Percentiles rank a stretch among this genome's conserved stretches.
phyloP scores from a whole-genome alignment of 2,329 filamentous ascomycete species.

The Colletotrichum gloeosporioides region DNA sequence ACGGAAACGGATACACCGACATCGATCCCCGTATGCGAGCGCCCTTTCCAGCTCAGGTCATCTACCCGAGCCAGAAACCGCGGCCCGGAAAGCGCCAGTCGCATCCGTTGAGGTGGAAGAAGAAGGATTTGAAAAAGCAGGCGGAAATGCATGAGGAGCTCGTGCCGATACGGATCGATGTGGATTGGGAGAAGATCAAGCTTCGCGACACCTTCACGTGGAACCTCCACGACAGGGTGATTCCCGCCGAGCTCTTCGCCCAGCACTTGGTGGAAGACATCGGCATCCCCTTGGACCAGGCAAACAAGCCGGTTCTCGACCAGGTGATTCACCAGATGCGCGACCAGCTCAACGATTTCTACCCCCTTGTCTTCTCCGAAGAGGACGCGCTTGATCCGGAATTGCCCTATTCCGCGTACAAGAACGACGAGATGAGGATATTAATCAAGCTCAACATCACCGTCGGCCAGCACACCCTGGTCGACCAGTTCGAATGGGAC shows the following conservation, averaged over 20 bases:
- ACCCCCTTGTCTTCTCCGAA: conserved; percentile 87
- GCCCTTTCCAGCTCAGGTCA: conserved; percentile 42
- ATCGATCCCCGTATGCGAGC: conserved; percentile 26
- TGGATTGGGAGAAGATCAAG: conserved; percentile 95
- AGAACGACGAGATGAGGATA: conserved; percentile 98
- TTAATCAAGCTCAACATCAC: conserved; percentile 97
- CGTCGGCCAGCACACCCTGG: conserved; percentile 89
- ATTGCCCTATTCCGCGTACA: conserved; percentile 90
- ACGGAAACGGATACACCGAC: conserved; percentile 86
- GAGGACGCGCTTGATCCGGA: conserved; percentile 91
- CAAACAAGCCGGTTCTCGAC: conserved; percentile 67
- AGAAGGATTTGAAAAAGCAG: conserved; percentile 83
- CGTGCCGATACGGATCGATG: conserved; percentile 88
- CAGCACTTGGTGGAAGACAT: conserved; percentile 92
- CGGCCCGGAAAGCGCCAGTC: conserved; percentile 80
- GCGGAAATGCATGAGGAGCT: conserved; percentile 91
- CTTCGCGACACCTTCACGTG: conserved; percentile 97
- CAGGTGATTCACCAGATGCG: conserved; percentile 73
- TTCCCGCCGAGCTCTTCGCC: conserved; percentile 82
- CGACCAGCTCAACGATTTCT: conserved; percentile 92
- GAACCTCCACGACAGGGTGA: conserved; percentile 92
- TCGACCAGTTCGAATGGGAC: conserved; percentile 99
- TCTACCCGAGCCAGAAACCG: conserved; percentile 81
- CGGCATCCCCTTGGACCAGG: conserved; percentile 66
- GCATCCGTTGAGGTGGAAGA: conserved; percentile 72